These are phyloP conservation scores for Agaricus sinodeliciosus DNA, from an alignment of 768 basidiomycete genomes.

Conservation along the genomic window DNA sequence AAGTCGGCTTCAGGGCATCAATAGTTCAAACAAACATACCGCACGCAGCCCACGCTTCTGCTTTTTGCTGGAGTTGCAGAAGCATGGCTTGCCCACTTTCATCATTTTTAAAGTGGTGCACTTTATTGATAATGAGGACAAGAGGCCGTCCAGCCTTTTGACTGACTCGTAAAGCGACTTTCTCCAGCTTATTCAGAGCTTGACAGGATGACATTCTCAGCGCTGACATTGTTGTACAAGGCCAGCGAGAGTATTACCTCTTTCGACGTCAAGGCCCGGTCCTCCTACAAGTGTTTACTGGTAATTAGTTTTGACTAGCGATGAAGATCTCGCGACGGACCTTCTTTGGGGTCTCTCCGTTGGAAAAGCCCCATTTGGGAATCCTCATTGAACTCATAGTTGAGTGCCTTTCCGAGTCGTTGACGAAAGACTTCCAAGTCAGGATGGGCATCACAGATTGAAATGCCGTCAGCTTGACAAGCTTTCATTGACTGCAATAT, in stretches of 20 bases:
- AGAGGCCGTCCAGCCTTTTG: conserved; percentile 56
- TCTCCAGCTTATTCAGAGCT: conserved; percentile 81
- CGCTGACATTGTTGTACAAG: not conserved
- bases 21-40: conserved; percentile 33
- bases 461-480: conserved; percentile 62
- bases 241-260: conserved; percentile 37
- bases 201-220: not conserved
- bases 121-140: conserved; percentile 77
- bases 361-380: conserved; percentile 78
- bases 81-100: conserved; percentile 73
- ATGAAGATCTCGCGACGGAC: conserved; percentile 16
- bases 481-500: conserved; percentile 75
- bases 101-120: conserved; percentile 69
- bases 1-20: not conserved
- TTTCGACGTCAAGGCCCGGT: conserved; percentile 73
- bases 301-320: not conserved
- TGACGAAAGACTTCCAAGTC: conserved; percentile 84
- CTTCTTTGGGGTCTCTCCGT: conserved; percentile 78
- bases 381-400: conserved; percentile 84
- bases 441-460: conserved; percentile 79
- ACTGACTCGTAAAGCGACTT: conserved; percentile 69
- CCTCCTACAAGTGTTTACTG: conserved; percentile 40
- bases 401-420: conserved; percentile 78
- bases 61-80: conserved; percentile 81
- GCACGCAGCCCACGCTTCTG: conserved; percentile 80